phyloP scores from a whole-genome alignment of 768 basidiomycete species.

The Xerocomellus chrysenteron region DNA sequence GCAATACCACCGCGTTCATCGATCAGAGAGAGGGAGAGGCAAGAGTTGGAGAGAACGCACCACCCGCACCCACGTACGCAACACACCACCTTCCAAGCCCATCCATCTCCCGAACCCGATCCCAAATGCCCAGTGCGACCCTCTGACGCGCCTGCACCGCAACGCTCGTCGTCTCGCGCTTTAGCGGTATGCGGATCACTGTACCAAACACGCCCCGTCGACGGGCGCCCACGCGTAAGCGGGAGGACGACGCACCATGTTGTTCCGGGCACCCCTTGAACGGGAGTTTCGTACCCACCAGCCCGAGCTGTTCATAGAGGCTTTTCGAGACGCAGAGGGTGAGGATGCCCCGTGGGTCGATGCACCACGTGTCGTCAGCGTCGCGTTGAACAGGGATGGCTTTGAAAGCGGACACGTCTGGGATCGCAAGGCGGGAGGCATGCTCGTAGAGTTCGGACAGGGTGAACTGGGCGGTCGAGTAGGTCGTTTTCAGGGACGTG shows the following conservation, averaged over 20 bases:
- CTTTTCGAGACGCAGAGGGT: constrained; percentile 55
- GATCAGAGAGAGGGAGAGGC: neutral
- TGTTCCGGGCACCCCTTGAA: constrained; percentile 50
- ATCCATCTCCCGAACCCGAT: constrained; percentile 37
- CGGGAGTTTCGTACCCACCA: constrained; percentile 54
- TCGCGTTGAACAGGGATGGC: constrained; percentile 33
- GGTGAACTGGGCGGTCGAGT: constrained; percentile 43
- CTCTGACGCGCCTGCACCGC: constrained; percentile 39
- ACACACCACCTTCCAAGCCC: constrained; percentile 46
- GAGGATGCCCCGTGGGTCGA: constrained; percentile 61
- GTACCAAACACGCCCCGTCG: neutral
- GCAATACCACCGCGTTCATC: neutral
- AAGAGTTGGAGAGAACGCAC: constrained; percentile 11
- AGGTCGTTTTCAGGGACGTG: constrained; percentile 40
- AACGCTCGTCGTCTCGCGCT: constrained; percentile 38
- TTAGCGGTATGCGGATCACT: constrained; percentile 52
- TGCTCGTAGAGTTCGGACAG: constrained; percentile 46
- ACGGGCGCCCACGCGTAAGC: neutral
- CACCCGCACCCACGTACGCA: constrained; percentile 31
- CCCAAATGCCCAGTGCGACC: constrained; percentile 49
- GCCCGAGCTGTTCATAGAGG: constrained; percentile 60
- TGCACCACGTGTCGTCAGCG: constrained; percentile 64
- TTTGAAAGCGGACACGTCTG: constrained; percentile 30
- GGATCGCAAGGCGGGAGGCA: constrained; percentile 24
- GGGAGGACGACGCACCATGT: constrained; percentile 41